Evolutionary conservation across 352 stramenopile genomes (phyloP).

Genomic region (Phytophthora agathidicida): DNA sequence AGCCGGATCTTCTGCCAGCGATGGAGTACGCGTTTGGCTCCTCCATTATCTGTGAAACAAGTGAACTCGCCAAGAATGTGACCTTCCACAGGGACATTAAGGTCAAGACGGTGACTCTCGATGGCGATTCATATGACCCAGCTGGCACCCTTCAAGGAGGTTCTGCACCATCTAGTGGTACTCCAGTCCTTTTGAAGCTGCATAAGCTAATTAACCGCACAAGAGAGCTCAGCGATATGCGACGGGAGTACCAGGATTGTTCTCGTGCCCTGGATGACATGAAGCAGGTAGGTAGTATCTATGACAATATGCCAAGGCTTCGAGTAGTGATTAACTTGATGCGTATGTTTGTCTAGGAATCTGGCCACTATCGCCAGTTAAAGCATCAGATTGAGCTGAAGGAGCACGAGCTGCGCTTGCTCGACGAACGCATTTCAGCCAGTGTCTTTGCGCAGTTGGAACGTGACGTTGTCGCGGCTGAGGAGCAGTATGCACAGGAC

Average conservation of each 20-base stretch:
- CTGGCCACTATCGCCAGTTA: slow-evolving; percentile 71
- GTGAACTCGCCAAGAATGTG: slow-evolving; percentile 89
- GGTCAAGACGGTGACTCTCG: slow-evolving; percentile 96
- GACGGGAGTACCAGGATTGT: slow-evolving; percentile 71
- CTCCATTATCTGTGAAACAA: slow-evolving; percentile 97
- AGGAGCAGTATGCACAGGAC: slow-evolving; percentile 78
- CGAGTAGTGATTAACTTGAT: slow-evolving; percentile 6
- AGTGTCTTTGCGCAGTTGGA: slow-evolving; percentile 85
- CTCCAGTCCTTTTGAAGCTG: slow-evolving; percentile 81
- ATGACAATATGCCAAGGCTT: not conserved
- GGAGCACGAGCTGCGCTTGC: slow-evolving; percentile 76
- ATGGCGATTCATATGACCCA: slow-evolving; percentile 98
- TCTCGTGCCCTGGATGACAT: slow-evolving; percentile 65
- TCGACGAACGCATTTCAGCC: slow-evolving; percentile 81
- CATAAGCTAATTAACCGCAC: slow-evolving; percentile 82
- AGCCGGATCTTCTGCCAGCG: slow-evolving; percentile 93
- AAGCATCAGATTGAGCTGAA: slow-evolving; percentile 86
- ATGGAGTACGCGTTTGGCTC: slow-evolving; percentile 99
- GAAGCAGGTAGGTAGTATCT: slow-evolving; percentile 71
- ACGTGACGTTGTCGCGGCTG: slow-evolving; percentile 62
- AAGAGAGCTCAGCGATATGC: slow-evolving; percentile 66
- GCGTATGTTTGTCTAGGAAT: slow-evolving; percentile 46
- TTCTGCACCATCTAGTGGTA: slow-evolving; percentile 78
- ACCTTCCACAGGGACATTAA: slow-evolving; percentile 94
- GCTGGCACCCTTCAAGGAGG: slow-evolving; percentile 96